Evolutionary conservation across 1,284 basidiomycete genomes (phyloP).

Genomic region (Phylloboletellus chloephorus): DNA sequence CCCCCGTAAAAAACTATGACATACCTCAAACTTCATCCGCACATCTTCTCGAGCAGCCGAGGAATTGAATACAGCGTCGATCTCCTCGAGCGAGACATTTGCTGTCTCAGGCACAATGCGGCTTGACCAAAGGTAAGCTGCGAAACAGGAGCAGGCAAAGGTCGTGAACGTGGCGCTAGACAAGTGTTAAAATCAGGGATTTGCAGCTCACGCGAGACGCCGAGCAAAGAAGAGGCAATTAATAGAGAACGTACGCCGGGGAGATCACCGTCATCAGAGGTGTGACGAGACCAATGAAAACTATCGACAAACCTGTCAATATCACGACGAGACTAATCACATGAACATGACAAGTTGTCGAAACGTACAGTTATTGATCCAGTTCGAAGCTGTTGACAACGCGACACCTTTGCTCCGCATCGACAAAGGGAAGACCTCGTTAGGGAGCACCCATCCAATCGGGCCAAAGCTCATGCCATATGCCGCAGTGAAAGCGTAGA

Average conservation of each 20-base stretch:
- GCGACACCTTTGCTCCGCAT: conserved; percentile 81
- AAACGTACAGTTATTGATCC: conserved; percentile 70
- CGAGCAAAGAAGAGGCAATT: not conserved
- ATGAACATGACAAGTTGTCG: not conserved
- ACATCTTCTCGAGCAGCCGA: conserved; percentile 52
- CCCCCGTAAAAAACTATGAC: not conserved
- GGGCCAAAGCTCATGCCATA: conserved; percentile 85
- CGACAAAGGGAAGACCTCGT: conserved; percentile 83
- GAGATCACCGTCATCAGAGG: conserved; percentile 65
- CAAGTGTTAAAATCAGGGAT: not conserved
- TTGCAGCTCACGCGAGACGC: not conserved
- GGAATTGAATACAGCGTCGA: conserved; percentile 62
- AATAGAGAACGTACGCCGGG: conserved; percentile 43
- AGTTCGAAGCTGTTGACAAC: conserved; percentile 79
- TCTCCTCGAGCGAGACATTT: conserved; percentile 69
- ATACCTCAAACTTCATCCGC: conserved; percentile 19
- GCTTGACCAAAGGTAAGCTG: conserved; percentile 64
- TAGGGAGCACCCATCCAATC: conserved; percentile 78
- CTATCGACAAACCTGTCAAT: conserved; percentile 34
- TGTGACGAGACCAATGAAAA: conserved; percentile 75
- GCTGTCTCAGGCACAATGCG: conserved; percentile 72
- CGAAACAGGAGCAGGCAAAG: conserved; percentile 60
- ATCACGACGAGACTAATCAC: not conserved
- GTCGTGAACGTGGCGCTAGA: conserved; percentile 61
- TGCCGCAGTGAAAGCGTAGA: conserved; percentile 75